A percentile compares a stretch with the other conserved stretches of the same genome.
phyloP scores from a whole-genome alignment of 2,329 filamentous ascomycete genomes.

The Pseudopyricularia cyperi region DNA sequence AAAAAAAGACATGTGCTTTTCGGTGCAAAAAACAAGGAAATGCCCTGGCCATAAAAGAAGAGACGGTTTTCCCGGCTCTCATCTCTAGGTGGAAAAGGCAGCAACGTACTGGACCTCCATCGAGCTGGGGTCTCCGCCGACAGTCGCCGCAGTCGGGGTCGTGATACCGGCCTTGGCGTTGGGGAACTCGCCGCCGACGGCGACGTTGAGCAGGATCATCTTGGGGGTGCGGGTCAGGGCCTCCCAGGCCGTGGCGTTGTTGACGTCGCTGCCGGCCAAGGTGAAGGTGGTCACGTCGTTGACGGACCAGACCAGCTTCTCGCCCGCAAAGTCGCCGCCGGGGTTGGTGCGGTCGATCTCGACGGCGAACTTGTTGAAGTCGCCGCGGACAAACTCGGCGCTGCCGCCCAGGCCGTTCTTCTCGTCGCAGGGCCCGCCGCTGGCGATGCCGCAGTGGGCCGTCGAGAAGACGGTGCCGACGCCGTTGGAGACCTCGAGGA shows the following conservation, averaged over 20 bases:
- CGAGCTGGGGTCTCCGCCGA: conserved; percentile 29
- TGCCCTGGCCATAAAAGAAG: neutral
- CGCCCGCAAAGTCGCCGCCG: conserved; percentile 25
- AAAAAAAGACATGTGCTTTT: too few relatives aligned
- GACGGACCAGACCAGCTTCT: conserved; percentile 37
- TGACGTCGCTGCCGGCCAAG: conserved; percentile 29
- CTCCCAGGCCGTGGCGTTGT: conserved; percentile 32
- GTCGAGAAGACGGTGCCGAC: conserved; percentile 19
- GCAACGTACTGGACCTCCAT: conserved; percentile 41
- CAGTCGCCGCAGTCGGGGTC: conserved; percentile 31
- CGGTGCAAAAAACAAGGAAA: neutral
- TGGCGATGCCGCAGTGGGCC: conserved; percentile 25
- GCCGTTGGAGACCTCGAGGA: conserved; percentile 29
- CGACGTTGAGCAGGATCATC: conserved; percentile 41
- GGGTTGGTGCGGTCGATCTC: conserved; percentile 32
- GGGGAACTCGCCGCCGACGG: conserved; percentile 35
- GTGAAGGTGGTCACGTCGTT: conserved; percentile 30
- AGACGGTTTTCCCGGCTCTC: neutral
- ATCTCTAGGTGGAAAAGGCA: conserved; percentile 15
- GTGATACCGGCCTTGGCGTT: conserved; percentile 14
- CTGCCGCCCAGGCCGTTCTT: conserved; percentile 18
- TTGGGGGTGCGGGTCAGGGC: conserved; percentile 34
- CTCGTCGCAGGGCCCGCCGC: conserved; percentile 28
- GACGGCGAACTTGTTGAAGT: conserved; percentile 34
- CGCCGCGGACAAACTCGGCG: conserved; percentile 12